Evolutionary conservation across 768 basidiomycete genomes (phyloP).

Genomic region (Boletus barrowsii): DNA sequence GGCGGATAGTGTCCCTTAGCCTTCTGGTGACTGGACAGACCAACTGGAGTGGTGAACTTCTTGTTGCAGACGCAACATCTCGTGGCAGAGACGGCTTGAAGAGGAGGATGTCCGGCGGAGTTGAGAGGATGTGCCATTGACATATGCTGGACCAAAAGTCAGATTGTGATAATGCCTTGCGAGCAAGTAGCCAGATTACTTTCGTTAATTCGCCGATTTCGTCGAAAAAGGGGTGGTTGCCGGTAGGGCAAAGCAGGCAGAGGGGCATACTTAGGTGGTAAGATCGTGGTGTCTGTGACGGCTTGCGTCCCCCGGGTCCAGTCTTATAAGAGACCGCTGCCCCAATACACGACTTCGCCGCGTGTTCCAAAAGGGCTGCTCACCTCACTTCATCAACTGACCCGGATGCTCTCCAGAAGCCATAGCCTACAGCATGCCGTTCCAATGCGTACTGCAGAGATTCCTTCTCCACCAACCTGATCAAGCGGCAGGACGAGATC

Average conservation of each 20-base stretch:
- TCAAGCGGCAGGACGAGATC: not conserved
- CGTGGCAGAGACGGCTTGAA: slow-evolving; percentile 8
- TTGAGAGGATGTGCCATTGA: slow-evolving; percentile 12
- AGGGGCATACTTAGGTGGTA: slow-evolving; percentile 17
- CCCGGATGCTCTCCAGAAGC: slow-evolving; percentile 25
- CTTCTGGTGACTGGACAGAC: slow-evolving; percentile 19
- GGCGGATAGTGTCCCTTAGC: slow-evolving; percentile 22
- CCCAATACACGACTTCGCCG: slow-evolving; percentile 32
- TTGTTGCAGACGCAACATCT: slow-evolving; percentile 27
- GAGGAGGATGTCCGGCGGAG: not conserved
- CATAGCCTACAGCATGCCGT: slow-evolving; percentile 23
- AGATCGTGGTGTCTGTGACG: slow-evolving; percentile 16
- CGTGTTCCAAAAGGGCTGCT: slow-evolving; percentile 27
- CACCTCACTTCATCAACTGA: slow-evolving; percentile 24
- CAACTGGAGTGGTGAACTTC: slow-evolving; percentile 18
- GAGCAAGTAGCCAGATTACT: slow-evolving; percentile 8
- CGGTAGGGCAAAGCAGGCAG: slow-evolving; percentile 23
- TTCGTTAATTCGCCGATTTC: slow-evolving; percentile 16
- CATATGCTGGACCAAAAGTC: slow-evolving; percentile 22
- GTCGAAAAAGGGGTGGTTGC: slow-evolving; percentile 22
- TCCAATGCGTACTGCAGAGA: slow-evolving; percentile 19
- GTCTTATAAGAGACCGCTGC: slow-evolving; percentile 31
- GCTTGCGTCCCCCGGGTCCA: slow-evolving; percentile 11
- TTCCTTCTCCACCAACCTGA: slow-evolving; percentile 5
- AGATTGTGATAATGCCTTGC: not conserved